phyloP scores from a whole-genome alignment of 805 yeast genomes.

The Candida tallmaniae region DNA sequence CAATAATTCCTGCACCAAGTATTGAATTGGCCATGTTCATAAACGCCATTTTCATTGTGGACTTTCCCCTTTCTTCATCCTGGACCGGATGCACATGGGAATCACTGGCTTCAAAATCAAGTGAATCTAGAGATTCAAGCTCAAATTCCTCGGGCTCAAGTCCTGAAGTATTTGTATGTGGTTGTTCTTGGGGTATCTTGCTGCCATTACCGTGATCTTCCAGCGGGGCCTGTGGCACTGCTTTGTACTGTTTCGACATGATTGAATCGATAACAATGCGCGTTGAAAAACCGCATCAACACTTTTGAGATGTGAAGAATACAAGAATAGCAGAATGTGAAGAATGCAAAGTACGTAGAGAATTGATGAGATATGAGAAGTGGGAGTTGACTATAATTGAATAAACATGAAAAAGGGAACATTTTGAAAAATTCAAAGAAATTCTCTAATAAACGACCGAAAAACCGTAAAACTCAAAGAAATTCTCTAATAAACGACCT shows the following conservation, averaged over 20 bases:
- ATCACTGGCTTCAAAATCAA: conserved; percentile 11
- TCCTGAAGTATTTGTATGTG: no score
- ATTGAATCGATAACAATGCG: neutral
- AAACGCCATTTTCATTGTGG: conserved; percentile 74
- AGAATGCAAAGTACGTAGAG: no score
- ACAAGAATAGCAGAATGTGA: no score
- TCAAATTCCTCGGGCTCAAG: conserved; percentile 14
- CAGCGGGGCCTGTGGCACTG: conserved; percentile 1
- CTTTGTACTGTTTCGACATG: neutral
- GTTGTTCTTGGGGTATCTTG: neutral
- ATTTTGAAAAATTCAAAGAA: no score
- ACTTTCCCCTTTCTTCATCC: conserved; percentile 24
- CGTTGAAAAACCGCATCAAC: no score
- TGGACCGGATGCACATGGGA: neutral
- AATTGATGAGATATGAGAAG: no score
- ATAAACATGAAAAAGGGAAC: no score
- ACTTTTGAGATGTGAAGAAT: no score
- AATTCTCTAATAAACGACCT: no score
- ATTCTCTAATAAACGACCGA: no score
- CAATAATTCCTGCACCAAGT: conserved; percentile 93
- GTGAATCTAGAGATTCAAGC: conserved; percentile 15
- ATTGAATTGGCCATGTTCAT: conserved; percentile 97
- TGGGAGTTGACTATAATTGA: no score
- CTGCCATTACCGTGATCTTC: neutral
- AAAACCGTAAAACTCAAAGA: no score